Evolutionary conservation across 2,329 filamentous ascomycete species (phyloP), one percentile per base, ranked within the genome.

Genomic region (Penicillium sumatraense): DNA sequence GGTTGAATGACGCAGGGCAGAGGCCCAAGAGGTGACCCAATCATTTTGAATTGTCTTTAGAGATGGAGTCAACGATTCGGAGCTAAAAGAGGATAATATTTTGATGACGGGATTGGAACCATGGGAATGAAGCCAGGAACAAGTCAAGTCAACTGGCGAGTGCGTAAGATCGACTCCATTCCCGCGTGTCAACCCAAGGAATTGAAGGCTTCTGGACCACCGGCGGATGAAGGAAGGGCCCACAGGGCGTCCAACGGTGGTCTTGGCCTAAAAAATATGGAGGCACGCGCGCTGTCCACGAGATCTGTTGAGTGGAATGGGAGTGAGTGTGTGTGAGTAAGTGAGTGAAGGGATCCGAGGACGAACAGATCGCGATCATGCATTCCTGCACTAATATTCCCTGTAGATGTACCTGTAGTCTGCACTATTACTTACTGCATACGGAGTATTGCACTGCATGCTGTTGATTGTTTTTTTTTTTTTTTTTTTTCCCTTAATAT

Each of bases 111-210:
- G 41, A 26, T 5, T n/a, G 14, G n/a, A 44, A 27, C 45, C 45
- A 21, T 31, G 35, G 27, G 45, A n/a, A 41, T 44, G 41, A 24
- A 44, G 23, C 23, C 41, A 44, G 41, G 41, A 26, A 46, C 40
- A 31, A n/a, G n/a, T 41, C n/a, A 14, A 44, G 11, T 9, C 14
- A 44, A 35, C 29, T 21, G 38, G 29, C n/a, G 38, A 38, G 40
- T 62, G 53, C 53, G 60, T 64, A 60, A 61, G 57, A 62, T 63
- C 38, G 57, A 52, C 59, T 59, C 58, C 58, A 63, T 60, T 60
- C 54, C 60, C 60, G 60, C 54, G 62, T 63, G 61, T 64, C 60
- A 61, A 57, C 42, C 51, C 49, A 56, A 49, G 38, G 42, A 57
- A 35, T 42, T n/a, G 40, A 11, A 26, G 33, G 42, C 46, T 24